phyloP scores from a whole-genome alignment of 1,284 basidiomycete species.

The Wolfiporia cocos region DNA sequence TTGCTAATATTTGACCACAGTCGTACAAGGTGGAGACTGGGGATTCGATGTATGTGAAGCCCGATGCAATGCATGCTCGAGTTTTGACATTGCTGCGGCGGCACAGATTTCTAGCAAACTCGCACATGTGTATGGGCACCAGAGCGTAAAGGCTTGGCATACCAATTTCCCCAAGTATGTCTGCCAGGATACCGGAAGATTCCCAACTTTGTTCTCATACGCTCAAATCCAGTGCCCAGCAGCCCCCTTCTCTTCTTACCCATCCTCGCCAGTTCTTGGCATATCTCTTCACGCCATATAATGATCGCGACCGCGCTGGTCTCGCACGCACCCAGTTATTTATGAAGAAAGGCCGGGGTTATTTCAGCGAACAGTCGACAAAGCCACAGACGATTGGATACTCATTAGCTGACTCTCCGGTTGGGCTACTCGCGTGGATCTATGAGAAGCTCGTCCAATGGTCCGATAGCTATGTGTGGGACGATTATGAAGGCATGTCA shows the following conservation, averaged over 20 bases:
- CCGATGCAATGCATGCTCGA: neutral
- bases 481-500: constrained; percentile 40
- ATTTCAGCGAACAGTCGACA: constrained; percentile 25
- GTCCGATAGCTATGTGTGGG: constrained; percentile 46
- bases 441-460: constrained; percentile 51
- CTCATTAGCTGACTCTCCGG: constrained; percentile 49
- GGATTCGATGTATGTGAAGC: constrained; percentile 4
- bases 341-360: constrained; percentile 22
- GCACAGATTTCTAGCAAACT: constrained; percentile 27
- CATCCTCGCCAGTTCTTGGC: constrained; percentile 6
- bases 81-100: neutral
- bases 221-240: neutral
- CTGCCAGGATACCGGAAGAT: neutral
- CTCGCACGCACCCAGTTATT: constrained; percentile 17
- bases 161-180: constrained; percentile 21
- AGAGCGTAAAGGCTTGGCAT: constrained; percentile 27
- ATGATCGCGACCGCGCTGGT: constrained; percentile 29
- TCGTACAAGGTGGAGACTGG: constrained; percentile 10
- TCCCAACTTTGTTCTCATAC: neutral
- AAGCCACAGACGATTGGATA: constrained; percentile 37
- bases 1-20: neutral
- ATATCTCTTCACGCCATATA: constrained; percentile 24
- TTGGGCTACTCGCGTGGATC: constrained; percentile 53
- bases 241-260: constrained; percentile 1
- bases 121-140: constrained; percentile 23